Conservation (phyloP, 2,329 filamentous ascomycete genomes). For the Phialophora chinensis region DNA sequence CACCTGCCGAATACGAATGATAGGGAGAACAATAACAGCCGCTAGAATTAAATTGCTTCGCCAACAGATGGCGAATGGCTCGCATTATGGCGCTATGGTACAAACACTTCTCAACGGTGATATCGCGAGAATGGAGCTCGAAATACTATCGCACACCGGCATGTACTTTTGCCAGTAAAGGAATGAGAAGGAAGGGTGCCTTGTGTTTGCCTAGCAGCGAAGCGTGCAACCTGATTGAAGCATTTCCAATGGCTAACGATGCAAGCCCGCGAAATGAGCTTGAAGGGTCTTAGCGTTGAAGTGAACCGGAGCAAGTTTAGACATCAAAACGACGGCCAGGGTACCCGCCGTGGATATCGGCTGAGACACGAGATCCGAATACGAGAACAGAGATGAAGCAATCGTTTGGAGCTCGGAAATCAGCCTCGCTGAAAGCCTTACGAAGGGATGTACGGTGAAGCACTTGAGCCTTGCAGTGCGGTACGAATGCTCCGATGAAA, state of each 20-base stretch:
- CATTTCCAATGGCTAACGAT: neutral
- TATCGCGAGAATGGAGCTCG: neutral
- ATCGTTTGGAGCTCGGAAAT: slow-evolving; percentile 11
- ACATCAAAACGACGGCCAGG: neutral
- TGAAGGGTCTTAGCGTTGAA: slow-evolving; percentile 14
- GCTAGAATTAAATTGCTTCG: neutral
- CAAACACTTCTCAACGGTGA: neutral
- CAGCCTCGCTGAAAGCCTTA: slow-evolving; percentile 29
- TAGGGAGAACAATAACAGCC: neutral
- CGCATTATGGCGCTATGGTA: neutral
- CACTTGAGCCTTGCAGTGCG: neutral
- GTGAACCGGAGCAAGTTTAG: neutral
- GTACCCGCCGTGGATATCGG: slow-evolving; percentile 1
- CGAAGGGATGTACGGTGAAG: neutral
- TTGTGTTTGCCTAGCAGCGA: slow-evolving; percentile 22
- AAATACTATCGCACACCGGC: neutral
- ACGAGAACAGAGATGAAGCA: slow-evolving; percentile 15
- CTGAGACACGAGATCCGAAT: slow-evolving; percentile 20
- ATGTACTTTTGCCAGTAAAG: neutral
- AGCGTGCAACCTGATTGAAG: slow-evolving; percentile 7
- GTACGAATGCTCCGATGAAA: neutral
- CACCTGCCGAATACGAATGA: slow-evolving; percentile 5
- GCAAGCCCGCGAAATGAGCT: slow-evolving; percentile 15
- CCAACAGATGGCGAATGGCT: neutral
- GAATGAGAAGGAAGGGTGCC: slow-evolving; percentile 5